Conservation (phyloP, 495 filamentous ascomycete species). For the Coniosporium apollinis region DNA sequence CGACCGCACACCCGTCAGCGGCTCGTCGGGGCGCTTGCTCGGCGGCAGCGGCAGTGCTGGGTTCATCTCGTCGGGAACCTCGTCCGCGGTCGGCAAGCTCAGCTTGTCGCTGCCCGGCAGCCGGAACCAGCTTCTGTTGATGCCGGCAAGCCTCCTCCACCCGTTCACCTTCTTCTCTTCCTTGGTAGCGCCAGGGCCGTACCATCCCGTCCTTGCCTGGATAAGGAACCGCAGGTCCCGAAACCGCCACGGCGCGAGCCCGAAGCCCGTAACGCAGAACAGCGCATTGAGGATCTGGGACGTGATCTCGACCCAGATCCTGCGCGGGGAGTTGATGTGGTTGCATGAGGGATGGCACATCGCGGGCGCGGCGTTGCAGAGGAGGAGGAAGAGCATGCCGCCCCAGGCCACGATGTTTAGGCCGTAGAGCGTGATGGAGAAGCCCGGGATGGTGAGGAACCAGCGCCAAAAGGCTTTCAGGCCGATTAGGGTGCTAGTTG, state of each 20-base stretch:
- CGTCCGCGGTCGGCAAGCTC: slow-evolving; percentile 6
- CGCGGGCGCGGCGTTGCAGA: slow-evolving; percentile 55
- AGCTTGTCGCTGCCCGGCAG: slow-evolving; percentile 34
- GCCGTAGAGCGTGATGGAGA: slow-evolving; percentile 60
- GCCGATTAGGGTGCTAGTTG: slow-evolving; percentile 33
- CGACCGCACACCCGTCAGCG: slow-evolving; percentile 46
- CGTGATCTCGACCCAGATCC: slow-evolving; percentile 73
- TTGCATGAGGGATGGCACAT: slow-evolving; percentile 67
- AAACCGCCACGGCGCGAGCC: slow-evolving; percentile 71
- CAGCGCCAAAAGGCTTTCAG: slow-evolving; percentile 37
- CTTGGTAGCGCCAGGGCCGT: too few species aligned
- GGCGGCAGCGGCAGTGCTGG: slow-evolving; percentile 38
- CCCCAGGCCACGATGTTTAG: slow-evolving; percentile 78
- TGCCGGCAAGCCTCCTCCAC: slow-evolving; percentile 42
- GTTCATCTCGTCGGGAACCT: slow-evolving; percentile 25
- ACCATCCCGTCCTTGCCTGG: slow-evolving; percentile 2
- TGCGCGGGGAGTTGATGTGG: slow-evolving; percentile 52
- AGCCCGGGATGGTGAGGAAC: slow-evolving; percentile 52
- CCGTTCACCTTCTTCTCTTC: slow-evolving; percentile 29
- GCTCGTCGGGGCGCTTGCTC: slow-evolving; percentile 34
- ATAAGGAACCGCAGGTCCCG: slow-evolving; percentile 44
- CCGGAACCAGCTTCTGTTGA: slow-evolving; percentile 56
- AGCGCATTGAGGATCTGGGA: slow-evolving; percentile 74
- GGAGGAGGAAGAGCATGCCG: slow-evolving; percentile 73
- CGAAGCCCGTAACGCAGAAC: slow-evolving; percentile 78